Evolutionary conservation across 2,329 filamentous ascomycete species (phyloP), one percentile per base, ranked within the genome.

Genomic region (Colletotrichum trifolii): DNA sequence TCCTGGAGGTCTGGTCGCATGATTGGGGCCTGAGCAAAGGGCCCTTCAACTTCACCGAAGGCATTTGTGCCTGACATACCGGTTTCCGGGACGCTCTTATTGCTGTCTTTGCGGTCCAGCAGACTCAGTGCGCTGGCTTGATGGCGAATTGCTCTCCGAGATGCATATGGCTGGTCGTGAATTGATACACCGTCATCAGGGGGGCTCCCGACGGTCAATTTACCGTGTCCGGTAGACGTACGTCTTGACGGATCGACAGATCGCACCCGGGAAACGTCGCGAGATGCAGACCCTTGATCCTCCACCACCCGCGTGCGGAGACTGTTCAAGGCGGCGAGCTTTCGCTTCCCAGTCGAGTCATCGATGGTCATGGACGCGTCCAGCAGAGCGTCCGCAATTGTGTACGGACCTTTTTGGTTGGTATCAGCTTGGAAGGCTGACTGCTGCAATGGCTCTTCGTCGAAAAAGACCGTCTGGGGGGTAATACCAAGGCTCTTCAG

Each of bases 301-400:
- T 76, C 74, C 6, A 73, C 57, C 4, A 71, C 69, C 7, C 71
- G 69, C 33, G 66, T 68, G 6, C 68, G 50, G 15, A 67, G 36
- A 42, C 71, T 80, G 67, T 87, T 86, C n/a, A 82, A 71, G 0
- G 83, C 83, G 12, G 82, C 81, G 36, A 82, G 81, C 57, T 82
- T 82, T 68, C 82, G 82, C 73, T 82, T 85, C 2, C 86, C 79
- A 8, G 86, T 77, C 1, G 88, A 82, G 68, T 91, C 89, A 72
- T 95, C 91, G 67, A 96, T 93, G 0, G 91, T 94, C 79, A 93
- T 94, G 1, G 94, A 96, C 7, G 96, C 96, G 76, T 98, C 96
- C 36, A 97, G 83, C 13, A 98, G 82, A 6, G 96, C 96, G 77
- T 98, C 95, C 4, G 92, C 89, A 69, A 98, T 96, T 0, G 94